Base-by-base conservation (phyloP, 2,329 filamentous ascomycete genomes). In the Claviceps spartinae region DNA sequence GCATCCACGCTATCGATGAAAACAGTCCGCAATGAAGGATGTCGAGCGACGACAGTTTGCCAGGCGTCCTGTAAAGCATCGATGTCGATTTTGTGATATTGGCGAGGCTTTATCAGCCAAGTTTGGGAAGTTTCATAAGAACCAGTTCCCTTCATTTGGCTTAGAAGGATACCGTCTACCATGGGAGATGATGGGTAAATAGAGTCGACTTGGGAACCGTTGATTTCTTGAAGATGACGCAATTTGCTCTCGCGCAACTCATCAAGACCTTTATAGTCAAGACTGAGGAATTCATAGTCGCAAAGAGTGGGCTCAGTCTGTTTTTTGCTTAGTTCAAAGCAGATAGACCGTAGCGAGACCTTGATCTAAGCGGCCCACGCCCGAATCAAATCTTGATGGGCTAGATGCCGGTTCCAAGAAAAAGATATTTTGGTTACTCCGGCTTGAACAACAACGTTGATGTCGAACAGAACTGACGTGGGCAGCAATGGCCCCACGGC, bases 81-180 rank as follows among this genome's bases (percentile, higher is more conserved):
- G 42, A 52, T 24, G 38, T 52, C 13, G 42, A 54, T 30, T 20
- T 5, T 6, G 37, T 48, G 50, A 36, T 9, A 18, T 34, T 22
- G n/a, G 2, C 18, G 44, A 22, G 50, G 37, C 20, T 45, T 22
- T 42, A 51, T 51, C 18, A 47, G 37, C 43, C 44, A 51, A 2
- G 37, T 51, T 47, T 47, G 44, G 24, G 50, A 51, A 20, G 50
- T 51, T n/a, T 51, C 50, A 30, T 51, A 51, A 5, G 44, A 47
- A 18, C 46, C 54, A 37, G 42, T 51, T 44, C 48, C 44, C n/a
- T 51, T 51, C 22, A 51, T 41, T 42, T 60, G 59, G 47, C 60
- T 66, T 18, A 66, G 54, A 3, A 67, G 58, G 9, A 69, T 58
- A 16, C 64, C 65, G 13, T 63, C 58, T 38, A 67, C 65, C 52